Evolutionary conservation across 78 protist species (phyloP).

Genomic region (Dictyostelium capitatum): DNA sequence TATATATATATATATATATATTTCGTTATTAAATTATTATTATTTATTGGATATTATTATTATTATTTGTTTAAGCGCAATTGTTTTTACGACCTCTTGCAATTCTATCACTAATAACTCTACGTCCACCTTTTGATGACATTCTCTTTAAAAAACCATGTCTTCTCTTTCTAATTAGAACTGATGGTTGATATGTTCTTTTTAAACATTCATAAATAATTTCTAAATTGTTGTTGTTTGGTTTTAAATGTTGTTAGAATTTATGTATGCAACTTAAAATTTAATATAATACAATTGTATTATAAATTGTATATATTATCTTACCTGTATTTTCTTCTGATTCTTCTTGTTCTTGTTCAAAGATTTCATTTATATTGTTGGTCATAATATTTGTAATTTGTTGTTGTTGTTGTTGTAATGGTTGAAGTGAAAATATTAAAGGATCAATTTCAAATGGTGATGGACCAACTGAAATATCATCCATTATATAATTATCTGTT

Average conservation of each 20-base stretch:
- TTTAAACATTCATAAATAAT: slow-evolving; percentile 39
- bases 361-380: not conserved
- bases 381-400: not conserved
- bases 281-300: too few relatives aligned
- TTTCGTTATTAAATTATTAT: not conserved
- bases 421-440: slow-evolving; percentile 1
- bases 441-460: slow-evolving; percentile 22
- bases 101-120: slow-evolving; percentile 41
- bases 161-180: slow-evolving; percentile 68
- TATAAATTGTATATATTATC: too few relatives aligned
- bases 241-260: not conserved
- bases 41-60: not conserved
- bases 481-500: not conserved
- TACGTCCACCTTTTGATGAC: slow-evolving; percentile 45
- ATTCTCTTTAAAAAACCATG: slow-evolving; percentile 67
- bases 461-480: not conserved
- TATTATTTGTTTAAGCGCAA: slow-evolving; percentile 37
- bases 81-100: slow-evolving; percentile 23
- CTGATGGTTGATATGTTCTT: slow-evolving; percentile 83
- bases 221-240: not conserved
- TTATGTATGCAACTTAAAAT: too few relatives aligned
- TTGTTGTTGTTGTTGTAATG: not conserved
- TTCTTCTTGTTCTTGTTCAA: not conserved
- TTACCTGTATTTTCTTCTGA: not conserved
- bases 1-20: too few relatives aligned